Evolutionary conservation across 768 basidiomycete species (phyloP), one percentile per base, ranked within the genome.

Genomic region (Boletus rex-veris): DNA sequence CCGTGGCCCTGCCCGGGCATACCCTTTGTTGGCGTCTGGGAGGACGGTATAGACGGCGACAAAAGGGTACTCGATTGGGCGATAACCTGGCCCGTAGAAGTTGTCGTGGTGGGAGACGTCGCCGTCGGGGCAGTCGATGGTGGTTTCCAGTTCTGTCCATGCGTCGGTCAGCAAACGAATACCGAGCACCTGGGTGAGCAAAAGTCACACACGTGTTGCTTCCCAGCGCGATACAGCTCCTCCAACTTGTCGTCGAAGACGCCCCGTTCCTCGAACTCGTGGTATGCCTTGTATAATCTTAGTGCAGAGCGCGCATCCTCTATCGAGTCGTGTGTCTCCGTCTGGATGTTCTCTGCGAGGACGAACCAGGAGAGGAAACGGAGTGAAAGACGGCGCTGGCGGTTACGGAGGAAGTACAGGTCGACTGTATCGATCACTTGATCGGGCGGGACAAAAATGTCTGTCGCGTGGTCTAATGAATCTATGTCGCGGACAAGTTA

Each of bases 341-440:
- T 89, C 70, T 98, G 96, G 53, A 99, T 98, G 62, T 90, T 85
- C 66, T 93, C 85, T 43, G 88, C 80, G 10, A 98, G 77, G n/a
- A 98, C 80, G 68, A 87, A 93, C 92, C 94, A 99, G 0, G 94
- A 84, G 24, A 98, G 78, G 73, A 98, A 99, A 8, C 92, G 84
- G 19, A 99, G 77, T 0, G 94, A 96, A 36, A 98, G 77, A 53
- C 94, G 86, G 16, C 96, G 85, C 61, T 94, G 90, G 21, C 93
- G 84, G 24, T 78, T 72, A 60, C 80, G 83, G 26, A 93, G 66
- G 66, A 90, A 97, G 71, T 94, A 99, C n/a, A 98, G 78, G 68
- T 97, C 93, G 52, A 99, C 96, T 0, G 97, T 99, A 67, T 99
- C 97, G 54, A 95, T 88, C 43, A 99, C 94, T 70, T 95, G 95